Conservation (phyloP, 176 grass and related monocot genomes). For the Puya raimondii region DNA sequence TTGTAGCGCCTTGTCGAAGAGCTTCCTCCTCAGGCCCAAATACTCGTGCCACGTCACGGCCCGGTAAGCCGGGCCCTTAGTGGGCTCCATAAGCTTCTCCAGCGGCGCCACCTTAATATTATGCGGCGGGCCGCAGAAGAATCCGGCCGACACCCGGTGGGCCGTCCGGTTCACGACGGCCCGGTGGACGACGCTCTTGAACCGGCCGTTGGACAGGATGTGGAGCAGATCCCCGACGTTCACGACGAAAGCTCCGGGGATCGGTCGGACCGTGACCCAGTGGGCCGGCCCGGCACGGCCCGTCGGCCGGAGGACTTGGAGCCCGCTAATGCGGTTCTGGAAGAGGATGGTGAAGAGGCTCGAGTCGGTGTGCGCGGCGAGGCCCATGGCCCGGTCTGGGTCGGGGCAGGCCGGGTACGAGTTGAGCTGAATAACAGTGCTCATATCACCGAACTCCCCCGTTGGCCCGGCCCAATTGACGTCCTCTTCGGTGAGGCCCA, state of each 20-base stretch:
- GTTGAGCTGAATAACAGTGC: slow-evolving; percentile 28
- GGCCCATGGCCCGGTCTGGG: slow-evolving; percentile 67
- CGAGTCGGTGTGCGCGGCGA: slow-evolving; percentile 92
- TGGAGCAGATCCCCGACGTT: slow-evolving; percentile 92
- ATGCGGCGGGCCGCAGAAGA: slow-evolving; percentile 58
- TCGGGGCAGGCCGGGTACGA: slow-evolving; percentile 89
- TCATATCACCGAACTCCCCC: slow-evolving; percentile 24
- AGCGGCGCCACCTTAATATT: slow-evolving; percentile 52
- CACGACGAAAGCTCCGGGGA: slow-evolving; percentile 51
- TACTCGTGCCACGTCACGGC: slow-evolving; percentile 91
- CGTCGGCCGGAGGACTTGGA: slow-evolving; percentile 55
- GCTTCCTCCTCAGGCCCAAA: slow-evolving; percentile 54
- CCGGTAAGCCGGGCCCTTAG: slow-evolving; percentile 42
- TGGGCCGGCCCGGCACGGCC: slow-evolving; percentile 17
- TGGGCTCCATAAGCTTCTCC: slow-evolving; percentile 22
- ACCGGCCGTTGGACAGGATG: slow-evolving; percentile 81
- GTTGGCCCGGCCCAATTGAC: slow-evolving; percentile 25
- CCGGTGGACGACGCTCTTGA: slow-evolving; percentile 77
- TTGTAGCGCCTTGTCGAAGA: slow-evolving; percentile 46
- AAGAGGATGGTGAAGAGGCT: slow-evolving; percentile 83
- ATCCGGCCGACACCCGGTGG: slow-evolving; percentile 65
- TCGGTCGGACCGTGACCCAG: slow-evolving; percentile 69
- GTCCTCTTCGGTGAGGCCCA: slow-evolving; percentile 58
- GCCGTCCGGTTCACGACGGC: slow-evolving; percentile 62
- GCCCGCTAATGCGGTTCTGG: slow-evolving; percentile 75